A percentile compares a stretch with the other conserved stretches of the same genome.
Conservation (phyloP, 73 alveolate genomes). For the Paraurostyla sp. region DNA sequence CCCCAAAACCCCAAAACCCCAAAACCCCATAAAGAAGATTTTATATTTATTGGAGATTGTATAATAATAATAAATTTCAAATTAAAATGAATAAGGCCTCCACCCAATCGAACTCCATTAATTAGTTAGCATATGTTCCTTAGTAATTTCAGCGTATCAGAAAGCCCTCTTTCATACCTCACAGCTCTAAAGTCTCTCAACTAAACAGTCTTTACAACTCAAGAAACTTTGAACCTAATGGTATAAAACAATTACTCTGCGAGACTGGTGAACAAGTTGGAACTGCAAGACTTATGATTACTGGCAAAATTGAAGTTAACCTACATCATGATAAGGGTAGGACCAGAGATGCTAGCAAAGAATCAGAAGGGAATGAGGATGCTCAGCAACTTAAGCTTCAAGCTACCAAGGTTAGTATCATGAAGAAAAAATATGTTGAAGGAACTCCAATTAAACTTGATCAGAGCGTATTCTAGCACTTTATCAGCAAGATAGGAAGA, state of each 20-base stretch:
- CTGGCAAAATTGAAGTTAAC: background rate
- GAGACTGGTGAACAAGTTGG: background rate
- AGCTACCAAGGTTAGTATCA: background rate
- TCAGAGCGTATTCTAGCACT: background rate
- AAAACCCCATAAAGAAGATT: too few species aligned
- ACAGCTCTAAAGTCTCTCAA: background rate
- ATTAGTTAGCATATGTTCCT: background rate
- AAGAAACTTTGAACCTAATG: conserved; percentile 11
- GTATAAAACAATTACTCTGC: too few species aligned
- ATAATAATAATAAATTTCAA: background rate
- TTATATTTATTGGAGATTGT: too few species aligned
- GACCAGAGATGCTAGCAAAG: background rate
- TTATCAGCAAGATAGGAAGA: too few species aligned
- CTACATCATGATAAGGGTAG: background rate
- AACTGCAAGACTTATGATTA: background rate
- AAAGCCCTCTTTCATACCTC: conserved; percentile 19
- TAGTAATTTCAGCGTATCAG: background rate
- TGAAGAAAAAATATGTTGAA: conserved; percentile 23
- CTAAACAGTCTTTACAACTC: conserved; percentile 39
- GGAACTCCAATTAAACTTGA: conserved; percentile 29
- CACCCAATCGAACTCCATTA: background rate
- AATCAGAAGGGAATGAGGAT: background rate
- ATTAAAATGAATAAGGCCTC: background rate
- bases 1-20: too few species aligned
- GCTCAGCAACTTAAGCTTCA: background rate